Conservation (phyloP, 495 filamentous ascomycete species). For the Evernia prunastri region DNA sequence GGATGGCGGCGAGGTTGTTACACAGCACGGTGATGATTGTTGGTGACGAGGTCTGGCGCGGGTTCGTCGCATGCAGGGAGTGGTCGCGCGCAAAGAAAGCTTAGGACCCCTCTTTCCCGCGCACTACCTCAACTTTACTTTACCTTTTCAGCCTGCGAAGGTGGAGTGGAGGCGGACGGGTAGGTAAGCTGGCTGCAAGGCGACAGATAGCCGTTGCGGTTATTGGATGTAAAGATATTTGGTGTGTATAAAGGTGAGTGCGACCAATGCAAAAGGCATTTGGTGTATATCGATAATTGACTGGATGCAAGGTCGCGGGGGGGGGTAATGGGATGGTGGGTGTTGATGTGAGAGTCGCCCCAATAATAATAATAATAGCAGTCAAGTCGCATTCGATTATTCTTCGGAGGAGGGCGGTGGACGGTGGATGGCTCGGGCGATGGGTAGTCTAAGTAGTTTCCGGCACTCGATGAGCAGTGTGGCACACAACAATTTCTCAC, state of each 20-base stretch:
- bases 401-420: conserved; percentile 46
- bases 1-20: conserved; percentile 3
- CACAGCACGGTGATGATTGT: conserved; percentile 19
- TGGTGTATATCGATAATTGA: conserved; percentile 10
- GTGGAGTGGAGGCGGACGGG: conserved; percentile 22
- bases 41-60: conserved; percentile 22
- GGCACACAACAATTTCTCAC: conserved; percentile 16
- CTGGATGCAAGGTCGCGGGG: conserved; percentile 26
- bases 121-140: conserved; percentile 26
- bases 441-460: conserved; percentile 26
- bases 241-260: conserved; percentile 18
- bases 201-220: conserved; percentile 20
- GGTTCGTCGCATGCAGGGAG: conserved; percentile 27
- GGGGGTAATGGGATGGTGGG: conserved; percentile 16
- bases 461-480: conserved; percentile 22
- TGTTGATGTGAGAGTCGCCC: conserved; percentile 22
- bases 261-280: conserved; percentile 22
- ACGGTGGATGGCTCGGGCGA: conserved; percentile 46
- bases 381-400: background rate
- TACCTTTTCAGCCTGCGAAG: conserved; percentile 9
- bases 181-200: conserved; percentile 25
- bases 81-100: conserved; percentile 26
- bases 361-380: conserved; percentile 11
- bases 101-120: conserved; percentile 28
- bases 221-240: conserved; percentile 24